Conservation (phyloP, 192 early-diverging fungal species). For the Cladochytrium replicatum region DNA sequence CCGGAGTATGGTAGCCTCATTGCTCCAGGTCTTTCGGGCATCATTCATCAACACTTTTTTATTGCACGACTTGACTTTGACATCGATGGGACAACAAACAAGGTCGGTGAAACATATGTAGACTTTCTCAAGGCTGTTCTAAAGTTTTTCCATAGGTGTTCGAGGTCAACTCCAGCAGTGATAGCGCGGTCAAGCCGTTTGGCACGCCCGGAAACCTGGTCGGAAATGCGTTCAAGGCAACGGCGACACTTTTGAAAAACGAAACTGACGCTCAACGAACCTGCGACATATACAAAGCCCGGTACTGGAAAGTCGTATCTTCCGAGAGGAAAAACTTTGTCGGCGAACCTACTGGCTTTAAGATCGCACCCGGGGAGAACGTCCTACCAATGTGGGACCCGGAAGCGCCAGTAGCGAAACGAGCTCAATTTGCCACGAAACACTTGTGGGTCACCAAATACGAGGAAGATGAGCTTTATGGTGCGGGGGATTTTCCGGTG, state of each 20-base stretch:
- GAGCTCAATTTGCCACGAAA: not conserved
- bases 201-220: not conserved
- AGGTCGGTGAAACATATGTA: too few relatives aligned
- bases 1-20: not conserved
- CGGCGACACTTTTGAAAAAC: not conserved
- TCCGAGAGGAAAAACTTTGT: not conserved
- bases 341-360: not conserved
- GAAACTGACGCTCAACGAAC: not conserved
- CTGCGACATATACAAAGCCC: not conserved
- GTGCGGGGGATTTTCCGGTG: not conserved
- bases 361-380: not conserved
- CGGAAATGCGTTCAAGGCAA: not conserved
- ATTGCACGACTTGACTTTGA: not conserved
- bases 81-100: not conserved
- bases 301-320: not conserved
- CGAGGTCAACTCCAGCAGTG: not conserved
- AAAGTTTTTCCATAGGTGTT: too few relatives aligned
- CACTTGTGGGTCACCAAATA: not conserved
- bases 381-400: not conserved
- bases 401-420: not conserved
- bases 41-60: not conserved
- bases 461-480: not conserved
- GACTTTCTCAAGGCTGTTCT: too few relatives aligned
- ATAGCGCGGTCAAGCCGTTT: not conserved
- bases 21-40: not conserved